phyloP scores from a whole-genome alignment of 305 asterid species.

The Solanum hybrid region DNA sequence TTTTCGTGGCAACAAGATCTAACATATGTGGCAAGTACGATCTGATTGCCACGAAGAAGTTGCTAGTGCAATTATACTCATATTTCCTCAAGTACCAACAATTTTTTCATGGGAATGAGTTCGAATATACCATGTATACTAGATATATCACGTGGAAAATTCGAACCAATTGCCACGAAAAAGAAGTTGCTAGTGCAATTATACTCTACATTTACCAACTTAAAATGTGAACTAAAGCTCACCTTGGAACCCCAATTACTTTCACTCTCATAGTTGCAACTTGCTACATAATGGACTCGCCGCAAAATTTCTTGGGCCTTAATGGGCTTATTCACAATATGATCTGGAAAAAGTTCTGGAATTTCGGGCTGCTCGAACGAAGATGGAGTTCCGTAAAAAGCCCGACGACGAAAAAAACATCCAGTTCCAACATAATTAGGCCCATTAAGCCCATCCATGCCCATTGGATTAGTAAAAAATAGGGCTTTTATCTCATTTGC shows the following conservation, averaged over 20 bases:
- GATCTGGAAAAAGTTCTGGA: conserved; percentile 36
- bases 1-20: background rate
- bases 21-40: background rate
- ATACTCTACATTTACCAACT: background rate
- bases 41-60: background rate
- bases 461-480: conserved; percentile 38
- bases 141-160: background rate
- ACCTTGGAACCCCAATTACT: conserved; percentile 75
- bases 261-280: conserved; percentile 48
- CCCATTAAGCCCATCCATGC: conserved; percentile 68
- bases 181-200: background rate
- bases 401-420: conserved; percentile 55
- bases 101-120: background rate
- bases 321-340: conserved; percentile 30
- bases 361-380: conserved; percentile 31
- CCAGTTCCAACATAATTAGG: conserved; percentile 71
- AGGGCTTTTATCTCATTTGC: conserved; percentile 45
- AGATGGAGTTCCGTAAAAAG: conserved; percentile 52
- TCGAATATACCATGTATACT: background rate
- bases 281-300: conserved; percentile 45
- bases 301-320: conserved; percentile 11
- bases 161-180: background rate
- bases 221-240: background rate
- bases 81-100: background rate
- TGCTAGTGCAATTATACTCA: background rate